Evolutionary conservation across 2,329 filamentous ascomycete genomes (phyloP), one percentile per base, ranked within the genome.

Genomic region (Sphaerostilbella broomeana): DNA sequence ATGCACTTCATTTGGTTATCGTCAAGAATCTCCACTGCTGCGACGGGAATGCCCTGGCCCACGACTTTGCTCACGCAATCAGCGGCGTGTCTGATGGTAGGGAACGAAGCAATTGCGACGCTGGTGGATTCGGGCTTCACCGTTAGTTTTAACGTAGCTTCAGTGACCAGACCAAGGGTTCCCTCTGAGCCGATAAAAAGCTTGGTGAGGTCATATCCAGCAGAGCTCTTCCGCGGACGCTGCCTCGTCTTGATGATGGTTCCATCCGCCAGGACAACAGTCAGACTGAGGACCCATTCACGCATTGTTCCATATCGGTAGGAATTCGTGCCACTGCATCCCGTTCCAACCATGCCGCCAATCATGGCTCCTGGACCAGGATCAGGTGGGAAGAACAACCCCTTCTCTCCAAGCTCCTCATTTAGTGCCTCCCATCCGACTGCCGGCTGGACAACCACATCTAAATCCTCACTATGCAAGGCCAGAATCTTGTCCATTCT

Each of bases 261-360:
- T 35, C 88, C 88, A 60, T 95, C 89, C 13, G 88, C 88, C 52
- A 95, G 72, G 9, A 95, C 88, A 4, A 94, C 86, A 0, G 88
- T 95, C 49, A 95, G 64, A 38, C 77, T 84, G 16, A 94, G 66
- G 10, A 95, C 89, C 88, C 88, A 95, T 58, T 95, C 88, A 47
- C 86, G 81, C 87, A 95, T 95, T 2, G 88, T 95, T 46, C 88
- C 89, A 60, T 94, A 95, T 42, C 88, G 75, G 66, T 94, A 94
- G 12, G 88, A 82, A 59, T 95, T 95, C 11, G 88, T 95, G 43
- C 88, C 88, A 55, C 72, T 77, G 65, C 73, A 77, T 24, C 75
- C 75, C 3, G 84, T 88, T 16, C 82, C 84, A 22, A 88, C 77
- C 84, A 88, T 88, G 40, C 88, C 88, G 42, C 88, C 88, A 52